Evolutionary conservation across 352 stramenopile species (phyloP).

Genomic region (Phytophthora aleatoria): DNA sequence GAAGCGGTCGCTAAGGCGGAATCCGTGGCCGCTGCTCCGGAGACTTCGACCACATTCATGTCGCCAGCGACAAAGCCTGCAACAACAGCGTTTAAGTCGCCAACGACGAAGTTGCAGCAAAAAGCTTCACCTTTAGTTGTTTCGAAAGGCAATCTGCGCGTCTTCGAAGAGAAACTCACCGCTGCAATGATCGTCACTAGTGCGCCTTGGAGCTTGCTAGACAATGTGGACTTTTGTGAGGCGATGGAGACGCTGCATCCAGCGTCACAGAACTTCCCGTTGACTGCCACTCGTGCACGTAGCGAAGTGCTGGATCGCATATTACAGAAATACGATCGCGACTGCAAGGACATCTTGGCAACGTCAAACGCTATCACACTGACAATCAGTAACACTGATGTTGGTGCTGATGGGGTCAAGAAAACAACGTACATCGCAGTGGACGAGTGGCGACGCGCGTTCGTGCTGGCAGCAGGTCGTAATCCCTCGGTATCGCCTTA

Average conservation of each 20-base stretch:
- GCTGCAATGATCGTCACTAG: conserved; percentile 31
- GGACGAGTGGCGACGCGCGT: conserved; percentile 33
- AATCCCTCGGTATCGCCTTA: conserved; percentile 7
- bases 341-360: conserved; percentile 25
- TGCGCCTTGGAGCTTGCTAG: conserved; percentile 33
- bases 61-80: background rate
- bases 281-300: conserved; percentile 31
- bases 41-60: conserved; percentile 1
- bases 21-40: background rate
- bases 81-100: conserved; percentile 2
- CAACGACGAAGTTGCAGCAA: conserved; percentile 4
- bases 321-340: conserved; percentile 28
- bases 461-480: conserved; percentile 27
- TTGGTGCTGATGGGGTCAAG: background rate
- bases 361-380: conserved; percentile 24
- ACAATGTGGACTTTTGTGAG: conserved; percentile 35
- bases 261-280: conserved; percentile 23
- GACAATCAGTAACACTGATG: conserved; percentile 10
- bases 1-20: conserved; percentile 1
- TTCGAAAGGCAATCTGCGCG: conserved; percentile 3
- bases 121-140: background rate
- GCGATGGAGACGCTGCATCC: conserved; percentile 28
- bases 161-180: conserved; percentile 41
- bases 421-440: conserved; percentile 24
- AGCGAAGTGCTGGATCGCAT: conserved; percentile 35